Conservation (phyloP, 805 yeast genomes). For the Yamadazyma akitaensis region DNA sequence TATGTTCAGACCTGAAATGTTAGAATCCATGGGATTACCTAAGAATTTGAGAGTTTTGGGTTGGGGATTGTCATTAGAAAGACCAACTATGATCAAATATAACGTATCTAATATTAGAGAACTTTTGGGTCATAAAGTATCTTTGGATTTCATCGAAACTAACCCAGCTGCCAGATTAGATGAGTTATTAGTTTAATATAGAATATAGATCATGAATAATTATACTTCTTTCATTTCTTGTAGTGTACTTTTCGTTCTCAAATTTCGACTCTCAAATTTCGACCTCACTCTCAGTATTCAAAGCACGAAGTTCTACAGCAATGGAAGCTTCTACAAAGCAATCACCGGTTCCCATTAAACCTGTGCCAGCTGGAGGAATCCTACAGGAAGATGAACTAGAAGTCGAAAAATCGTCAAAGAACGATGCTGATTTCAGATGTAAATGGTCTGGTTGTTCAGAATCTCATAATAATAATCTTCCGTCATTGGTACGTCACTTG, state of each 20-base stretch:
- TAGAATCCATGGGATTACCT: constrained; percentile 97
- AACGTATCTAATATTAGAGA: constrained; percentile 95
- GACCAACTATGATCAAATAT: constrained; percentile 99
- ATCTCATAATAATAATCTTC: constrained; percentile 17
- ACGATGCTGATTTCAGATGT: constrained; percentile 17
- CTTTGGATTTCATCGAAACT: constrained; percentile 87
- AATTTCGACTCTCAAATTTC: neutral
- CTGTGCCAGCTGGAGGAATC: neutral
- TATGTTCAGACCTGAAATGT: constrained; percentile 99
- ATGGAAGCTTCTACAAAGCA: neutral
- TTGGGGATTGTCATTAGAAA: constrained; percentile 94
- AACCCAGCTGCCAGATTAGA: constrained; percentile 98
- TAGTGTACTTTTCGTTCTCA: too few relatives aligned
- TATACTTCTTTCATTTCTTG: too few relatives aligned
- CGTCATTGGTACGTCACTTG: constrained; percentile 32
- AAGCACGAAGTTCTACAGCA: neutral
- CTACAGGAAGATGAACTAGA: constrained; percentile 5
- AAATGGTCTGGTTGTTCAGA: constrained; percentile 31
- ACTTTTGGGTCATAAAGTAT: constrained; percentile 93
- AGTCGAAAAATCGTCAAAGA: constrained; percentile 1
- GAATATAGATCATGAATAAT: constrained; percentile 1
- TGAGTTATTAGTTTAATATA: constrained; percentile 34
- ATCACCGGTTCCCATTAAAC: neutral
- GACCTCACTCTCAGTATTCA: neutral
- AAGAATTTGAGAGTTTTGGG: constrained; percentile 91